Evolutionary conservation across 345 rosid genomes (phyloP), one percentile per base, ranked within the genome.

Genomic region (Gynandropsis gynandra): DNA sequence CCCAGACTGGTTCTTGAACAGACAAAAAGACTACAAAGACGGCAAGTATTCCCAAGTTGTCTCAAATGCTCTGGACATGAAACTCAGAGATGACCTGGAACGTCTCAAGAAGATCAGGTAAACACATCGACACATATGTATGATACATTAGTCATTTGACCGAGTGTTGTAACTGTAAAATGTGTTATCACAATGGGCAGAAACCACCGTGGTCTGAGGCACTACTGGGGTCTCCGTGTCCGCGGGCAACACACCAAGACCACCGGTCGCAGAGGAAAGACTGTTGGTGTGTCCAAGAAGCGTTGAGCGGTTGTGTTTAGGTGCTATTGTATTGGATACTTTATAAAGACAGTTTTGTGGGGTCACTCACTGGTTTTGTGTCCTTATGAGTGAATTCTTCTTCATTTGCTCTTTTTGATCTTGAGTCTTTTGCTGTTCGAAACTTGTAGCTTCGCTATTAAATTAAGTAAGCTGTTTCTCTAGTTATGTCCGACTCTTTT

Each of bases 241-340:
- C 83, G 97, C 59, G 97, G 97, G 18, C 97, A 89, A 65, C 95
- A 89, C 78, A 86, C 95, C 70, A 90, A 90, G 90, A 83, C 97
- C 7, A 86, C 95, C 8, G 97, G 94, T 32, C 94, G 95, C 31
- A 65, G 97, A 34, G 97, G 97, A 51, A 84, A 88, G 83, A 84
- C 92, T 53, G 97, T 84, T 53, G 97, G 92, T 78, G 97, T 88
- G 50, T 88, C 90, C 12, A 84, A 84, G 90, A 84, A 88, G 65
- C 81, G 78, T 63, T 74, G 38, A 61, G 56, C 17, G 21, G 2
- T 52, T 54, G 46, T 41, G 59, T 19, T 35, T 50, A 6, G 38
- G 42, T 56, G 33, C 57, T 5, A 10, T 46, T 18, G 1, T 13
- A 27, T 43, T 56, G 42, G 33, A 49, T 49, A 33, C 44, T 64